phyloP scores from a whole-genome alignment of 1,284 basidiomycete genomes.

The Caloboletus firmus region DNA sequence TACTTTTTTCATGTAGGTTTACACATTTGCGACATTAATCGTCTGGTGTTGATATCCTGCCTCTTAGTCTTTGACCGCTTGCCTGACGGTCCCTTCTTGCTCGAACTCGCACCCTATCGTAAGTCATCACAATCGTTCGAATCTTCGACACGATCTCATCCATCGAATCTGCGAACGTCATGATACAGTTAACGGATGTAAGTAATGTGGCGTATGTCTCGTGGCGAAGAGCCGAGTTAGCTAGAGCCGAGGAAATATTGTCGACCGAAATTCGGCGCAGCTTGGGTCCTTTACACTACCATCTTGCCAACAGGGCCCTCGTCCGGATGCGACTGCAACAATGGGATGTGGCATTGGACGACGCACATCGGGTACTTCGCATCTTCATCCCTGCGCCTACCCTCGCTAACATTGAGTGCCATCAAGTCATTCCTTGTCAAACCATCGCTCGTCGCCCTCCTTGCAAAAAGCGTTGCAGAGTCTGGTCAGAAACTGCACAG shows the following conservation, averaged over 20 bases:
- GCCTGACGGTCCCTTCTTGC: neutral
- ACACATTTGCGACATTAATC: neutral
- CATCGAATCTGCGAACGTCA: neutral
- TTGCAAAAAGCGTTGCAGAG: constrained; percentile 12
- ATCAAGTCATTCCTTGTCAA: constrained; percentile 12
- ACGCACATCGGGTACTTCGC: constrained; percentile 14
- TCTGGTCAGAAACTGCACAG: neutral
- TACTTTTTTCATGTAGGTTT: constrained; percentile 16
- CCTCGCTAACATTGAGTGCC: neutral
- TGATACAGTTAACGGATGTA: constrained; percentile 18
- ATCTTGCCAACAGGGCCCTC: constrained; percentile 24
- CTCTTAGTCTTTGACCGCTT: constrained; percentile 11
- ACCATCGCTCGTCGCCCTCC: constrained; percentile 7
- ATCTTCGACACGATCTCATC: constrained; percentile 2
- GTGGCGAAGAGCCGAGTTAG: constrained; percentile 10
- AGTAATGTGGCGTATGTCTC: constrained; percentile 11
- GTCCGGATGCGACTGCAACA: constrained; percentile 8
- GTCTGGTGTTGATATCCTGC: neutral
- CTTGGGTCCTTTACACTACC: neutral
- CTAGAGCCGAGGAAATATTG: constrained; percentile 16
- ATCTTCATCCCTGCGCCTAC: neutral
- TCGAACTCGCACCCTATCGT: constrained; percentile 3
- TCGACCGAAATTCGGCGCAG: constrained; percentile 14
- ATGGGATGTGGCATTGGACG: constrained; percentile 16
- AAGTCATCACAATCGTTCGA: neutral